A percentile compares a stretch with the other conserved stretches of the same genome.
These are phyloP conservation scores for Pseudozyma sp. DNA, from an alignment of 1,284 basidiomycete genomes.

Conservation along the genomic window DNA sequence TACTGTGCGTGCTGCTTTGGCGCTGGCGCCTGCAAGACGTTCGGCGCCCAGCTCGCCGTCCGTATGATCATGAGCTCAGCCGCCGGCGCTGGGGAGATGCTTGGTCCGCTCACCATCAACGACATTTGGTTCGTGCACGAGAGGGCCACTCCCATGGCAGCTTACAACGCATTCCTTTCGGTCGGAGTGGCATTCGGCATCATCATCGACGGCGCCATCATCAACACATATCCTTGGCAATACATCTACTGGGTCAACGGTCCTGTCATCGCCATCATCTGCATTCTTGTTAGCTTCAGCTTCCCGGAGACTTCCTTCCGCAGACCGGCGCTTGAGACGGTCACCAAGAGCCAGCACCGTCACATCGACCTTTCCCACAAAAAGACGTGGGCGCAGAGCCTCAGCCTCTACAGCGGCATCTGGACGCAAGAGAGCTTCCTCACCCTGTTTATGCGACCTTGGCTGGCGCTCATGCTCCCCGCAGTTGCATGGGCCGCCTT, in stretches of 20 bases:
- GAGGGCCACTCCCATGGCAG: constrained; percentile 15
- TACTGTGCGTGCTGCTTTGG: constrained; percentile 15
- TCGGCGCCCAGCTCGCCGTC: constrained; percentile 10
- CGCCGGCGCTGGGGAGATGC: constrained; percentile 24
- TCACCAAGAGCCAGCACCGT: constrained; percentile 4
- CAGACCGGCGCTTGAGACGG: constrained; percentile 4
- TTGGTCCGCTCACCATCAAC: constrained; percentile 32
- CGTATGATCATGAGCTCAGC: constrained; percentile 15
- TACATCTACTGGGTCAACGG: constrained; percentile 28
- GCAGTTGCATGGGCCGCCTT: constrained; percentile 31
- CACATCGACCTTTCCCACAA: constrained; percentile 13
- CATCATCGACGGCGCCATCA: constrained; percentile 27
- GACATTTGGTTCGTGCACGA: constrained; percentile 41
- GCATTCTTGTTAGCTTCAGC: constrained; percentile 26
- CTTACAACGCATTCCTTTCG: constrained; percentile 23
- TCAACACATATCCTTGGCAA: constrained; percentile 6
- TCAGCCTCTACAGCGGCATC: constrained; percentile 11
- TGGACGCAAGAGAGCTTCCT: constrained; percentile 16
- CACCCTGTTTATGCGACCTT: constrained; percentile 18
- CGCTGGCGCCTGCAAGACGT: constrained; percentile 21
- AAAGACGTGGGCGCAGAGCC: constrained; percentile 2
- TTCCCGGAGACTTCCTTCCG: constrained; percentile 32
- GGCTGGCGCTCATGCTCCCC: constrained; percentile 13
- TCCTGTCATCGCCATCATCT: constrained; percentile 11
- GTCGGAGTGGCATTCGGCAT: constrained; percentile 15